phyloP scores from a whole-genome alignment of 2,329 filamentous ascomycete genomes.

The Alternaria burnsii region DNA sequence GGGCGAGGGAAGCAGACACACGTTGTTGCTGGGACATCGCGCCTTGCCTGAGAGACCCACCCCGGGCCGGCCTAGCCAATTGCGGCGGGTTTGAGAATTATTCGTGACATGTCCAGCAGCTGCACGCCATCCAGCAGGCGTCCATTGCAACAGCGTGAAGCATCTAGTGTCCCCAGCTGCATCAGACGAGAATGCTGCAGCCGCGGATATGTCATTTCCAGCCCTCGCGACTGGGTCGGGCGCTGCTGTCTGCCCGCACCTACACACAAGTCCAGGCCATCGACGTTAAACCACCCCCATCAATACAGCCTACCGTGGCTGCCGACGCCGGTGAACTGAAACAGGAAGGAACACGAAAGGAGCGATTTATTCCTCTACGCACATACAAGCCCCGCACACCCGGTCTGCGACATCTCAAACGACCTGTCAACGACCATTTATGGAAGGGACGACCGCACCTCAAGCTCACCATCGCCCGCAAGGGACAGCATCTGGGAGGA shows the following conservation, averaged over 20 bases:
- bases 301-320: conserved; percentile 45
- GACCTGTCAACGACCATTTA: conserved; percentile 94
- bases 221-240: conserved; percentile 59
- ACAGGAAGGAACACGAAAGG: conserved; percentile 39
- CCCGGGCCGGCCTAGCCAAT: conserved; percentile 32
- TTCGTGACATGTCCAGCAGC: conserved; percentile 33
- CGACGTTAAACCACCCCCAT: conserved; percentile 45
- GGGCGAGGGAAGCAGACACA: conserved; percentile 19
- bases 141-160: conserved; percentile 30
- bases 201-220: conserved; percentile 67
- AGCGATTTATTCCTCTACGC: conserved; percentile 64
- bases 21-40: conserved; percentile 28
- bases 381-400: conserved; percentile 95
- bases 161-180: conserved; percentile 22
- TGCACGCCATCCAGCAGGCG: conserved; percentile 28
- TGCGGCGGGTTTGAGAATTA: conserved; percentile 43
- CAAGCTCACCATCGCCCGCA: conserved; percentile 87
- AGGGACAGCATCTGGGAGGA: conserved; percentile 90
- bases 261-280: conserved; percentile 60
- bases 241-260: conserved; percentile 58
- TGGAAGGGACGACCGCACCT: conserved; percentile 91
- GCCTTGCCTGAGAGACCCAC: conserved; percentile 24
- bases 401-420: conserved; percentile 87
- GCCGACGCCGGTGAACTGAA: conserved; percentile 37
- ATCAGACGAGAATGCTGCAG: conserved; percentile 66